Evolutionary conservation across 176 grass and related monocot species (phyloP), one percentile per base, ranked within the genome.

Genomic region (Phragmites australis): DNA sequence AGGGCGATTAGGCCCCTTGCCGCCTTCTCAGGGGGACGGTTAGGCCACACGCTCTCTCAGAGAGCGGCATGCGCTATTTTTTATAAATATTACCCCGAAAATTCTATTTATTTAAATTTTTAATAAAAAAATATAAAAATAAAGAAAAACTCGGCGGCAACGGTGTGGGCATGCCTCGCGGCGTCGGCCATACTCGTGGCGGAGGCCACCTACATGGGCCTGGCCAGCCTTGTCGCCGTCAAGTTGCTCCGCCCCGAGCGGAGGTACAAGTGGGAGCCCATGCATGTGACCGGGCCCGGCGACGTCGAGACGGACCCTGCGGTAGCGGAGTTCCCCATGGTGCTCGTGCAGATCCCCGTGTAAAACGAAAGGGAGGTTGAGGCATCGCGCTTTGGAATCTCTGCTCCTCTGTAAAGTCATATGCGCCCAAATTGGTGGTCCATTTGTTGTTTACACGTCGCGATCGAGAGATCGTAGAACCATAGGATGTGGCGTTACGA

Each of bases 341-440:
- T 98, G 85, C 92, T 98, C 31, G 92, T 98, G 84, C 95, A 98
- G 87, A 98, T 98, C 89, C 91, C 91, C 65, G 90, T 93, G 91
- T 93, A 72, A 88, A 93, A 93, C 70, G 91, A 93, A 76, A 85
- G 78, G 85, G 91, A 93, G 91, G 91, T 93, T 93, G 82, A 88
- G 82, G 12, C 16, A 37, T 25, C 47, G 14, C 70, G 10, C 22
- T 22, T 8, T 21, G 1, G 11, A 45, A 66, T 82, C 61, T 53
- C 65, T 16, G 4, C 10, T 31, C 44, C 4, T 18, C 17, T 39
- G 29, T 23, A 55, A 73, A 22, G 30, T 52, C 15, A 19, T 37
- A 13, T n/a, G 16, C 7, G 45, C 48, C 18, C 49, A 1, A 21
- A 23, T n/a, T 4, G 2, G 9, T 50, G 47, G 23, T 12, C 31